phyloP scores from a whole-genome alignment of 306 rosid species.

The Gillenia trifoliata region DNA sequence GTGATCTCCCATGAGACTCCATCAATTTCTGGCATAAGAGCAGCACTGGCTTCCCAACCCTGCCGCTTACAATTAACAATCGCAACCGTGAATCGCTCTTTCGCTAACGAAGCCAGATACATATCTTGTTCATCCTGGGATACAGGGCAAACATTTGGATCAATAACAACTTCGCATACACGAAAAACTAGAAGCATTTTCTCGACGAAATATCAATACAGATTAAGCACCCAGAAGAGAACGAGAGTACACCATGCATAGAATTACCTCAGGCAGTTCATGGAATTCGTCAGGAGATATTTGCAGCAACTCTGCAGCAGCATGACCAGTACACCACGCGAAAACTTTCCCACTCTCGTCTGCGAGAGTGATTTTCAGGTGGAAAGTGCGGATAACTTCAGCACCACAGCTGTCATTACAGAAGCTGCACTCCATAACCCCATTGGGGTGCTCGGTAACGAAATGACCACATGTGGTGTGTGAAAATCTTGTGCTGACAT shows the following conservation, averaged over 20 bases:
- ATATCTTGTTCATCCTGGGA: constrained; percentile 87
- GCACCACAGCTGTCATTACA: constrained; percentile 45
- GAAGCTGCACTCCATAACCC: constrained; percentile 58
- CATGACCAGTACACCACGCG: constrained; percentile 84
- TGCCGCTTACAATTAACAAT: constrained; percentile 50
- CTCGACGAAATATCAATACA: not conserved
- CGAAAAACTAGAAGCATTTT: not conserved
- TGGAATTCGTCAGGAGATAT: constrained; percentile 80
- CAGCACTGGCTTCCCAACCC: constrained; percentile 18
- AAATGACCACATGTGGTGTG: constrained; percentile 81
- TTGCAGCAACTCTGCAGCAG: constrained; percentile 86
- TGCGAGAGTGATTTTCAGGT: constrained; percentile 77
- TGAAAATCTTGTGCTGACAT: constrained; percentile 59
- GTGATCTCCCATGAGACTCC: constrained; percentile 77
- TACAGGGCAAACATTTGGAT: not conserved
- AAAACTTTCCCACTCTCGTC: constrained; percentile 63
- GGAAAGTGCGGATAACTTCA: constrained; percentile 54
- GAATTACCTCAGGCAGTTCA: constrained; percentile 81
- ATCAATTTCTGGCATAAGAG: constrained; percentile 31
- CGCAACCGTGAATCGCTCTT: constrained; percentile 79
- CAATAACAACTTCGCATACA: not conserved
- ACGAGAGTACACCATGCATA: too few relatives aligned
- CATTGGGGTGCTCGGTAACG: constrained; percentile 41
- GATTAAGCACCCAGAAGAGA: not conserved
- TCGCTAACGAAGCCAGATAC: constrained; percentile 67